These are phyloP conservation scores for Irpex sp. DNA, from an alignment of 1,284 basidiomycete species.

Conservation along the genomic window DNA sequence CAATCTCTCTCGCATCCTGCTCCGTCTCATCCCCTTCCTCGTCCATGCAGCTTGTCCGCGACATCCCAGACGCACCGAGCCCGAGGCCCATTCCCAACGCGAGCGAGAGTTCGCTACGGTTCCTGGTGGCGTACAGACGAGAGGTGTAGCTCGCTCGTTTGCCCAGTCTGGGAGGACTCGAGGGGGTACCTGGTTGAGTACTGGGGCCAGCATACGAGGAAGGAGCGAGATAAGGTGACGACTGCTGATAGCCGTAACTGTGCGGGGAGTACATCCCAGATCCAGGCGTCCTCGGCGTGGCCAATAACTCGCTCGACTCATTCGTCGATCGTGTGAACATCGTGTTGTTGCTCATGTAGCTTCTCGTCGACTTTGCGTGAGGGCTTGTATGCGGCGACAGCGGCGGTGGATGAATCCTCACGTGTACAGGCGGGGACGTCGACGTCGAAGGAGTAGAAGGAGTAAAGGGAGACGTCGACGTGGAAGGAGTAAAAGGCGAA, in stretches of 20 bases:
- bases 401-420: not conserved
- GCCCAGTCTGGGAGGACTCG: not conserved
- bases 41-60: not conserved
- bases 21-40: conserved; percentile 7
- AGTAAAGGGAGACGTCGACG: not conserved
- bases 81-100: not conserved
- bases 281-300: conserved; percentile 6
- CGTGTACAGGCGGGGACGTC: too few species aligned
- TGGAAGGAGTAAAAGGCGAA: conserved; percentile 12
- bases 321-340: not conserved
- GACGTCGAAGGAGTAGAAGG: conserved; percentile 4
- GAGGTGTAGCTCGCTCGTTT: not conserved
- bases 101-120: not conserved
- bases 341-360: not conserved
- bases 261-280: not conserved
- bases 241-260: not conserved
- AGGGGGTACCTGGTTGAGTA: conserved; percentile 4
- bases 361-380: not conserved
- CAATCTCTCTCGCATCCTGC: conserved; percentile 21
- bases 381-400: not conserved
- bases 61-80: not conserved
- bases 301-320: conserved; percentile 1
- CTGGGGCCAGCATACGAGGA: not conserved
- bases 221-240: not conserved
- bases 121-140: not conserved